phyloP scores from a whole-genome alignment of 805 yeast species.

The Myxozyma geophila region DNA sequence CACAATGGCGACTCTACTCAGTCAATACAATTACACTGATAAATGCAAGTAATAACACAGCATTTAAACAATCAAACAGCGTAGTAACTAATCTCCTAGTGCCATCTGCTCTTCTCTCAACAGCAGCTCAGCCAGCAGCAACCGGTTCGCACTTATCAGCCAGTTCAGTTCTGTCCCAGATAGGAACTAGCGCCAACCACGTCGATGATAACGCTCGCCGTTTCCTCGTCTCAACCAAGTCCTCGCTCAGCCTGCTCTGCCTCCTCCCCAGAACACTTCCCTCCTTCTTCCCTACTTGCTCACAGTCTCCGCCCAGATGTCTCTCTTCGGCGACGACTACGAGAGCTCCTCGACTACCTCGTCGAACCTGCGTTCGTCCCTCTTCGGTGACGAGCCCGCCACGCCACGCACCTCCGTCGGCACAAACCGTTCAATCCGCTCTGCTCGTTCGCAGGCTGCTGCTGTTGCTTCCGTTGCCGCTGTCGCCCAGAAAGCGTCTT shows the following conservation, averaged over 20 bases:
- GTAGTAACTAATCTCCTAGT: too few species aligned
- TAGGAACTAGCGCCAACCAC: constrained; percentile 14
- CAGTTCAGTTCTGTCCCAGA: background rate
- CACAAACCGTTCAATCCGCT: constrained; percentile 14
- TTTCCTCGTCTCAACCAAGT: background rate
- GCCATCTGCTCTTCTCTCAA: background rate
- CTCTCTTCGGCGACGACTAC: constrained; percentile 39
- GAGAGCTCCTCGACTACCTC: constrained; percentile 26
- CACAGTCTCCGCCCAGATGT: constrained; percentile 21
- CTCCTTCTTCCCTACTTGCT: background rate
- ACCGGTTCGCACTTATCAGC: background rate
- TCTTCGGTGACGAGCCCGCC: constrained; percentile 16
- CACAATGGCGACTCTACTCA: too few species aligned
- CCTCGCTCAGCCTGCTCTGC: background rate
- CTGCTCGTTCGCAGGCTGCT: background rate
- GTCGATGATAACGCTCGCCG: constrained; percentile 11
- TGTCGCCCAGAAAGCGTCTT: background rate
- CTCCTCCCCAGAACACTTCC: background rate
- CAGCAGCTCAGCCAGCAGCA: background rate
- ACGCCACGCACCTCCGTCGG: constrained; percentile 24
- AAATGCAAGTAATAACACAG: too few species aligned
- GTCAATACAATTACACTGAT: too few species aligned
- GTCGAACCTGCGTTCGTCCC: constrained; percentile 28
- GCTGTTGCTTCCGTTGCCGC: too few species aligned
- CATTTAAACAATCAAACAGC: too few species aligned